Conservation (phyloP, 495 filamentous ascomycete species). For the Talaromyces thailandensis region DNA sequence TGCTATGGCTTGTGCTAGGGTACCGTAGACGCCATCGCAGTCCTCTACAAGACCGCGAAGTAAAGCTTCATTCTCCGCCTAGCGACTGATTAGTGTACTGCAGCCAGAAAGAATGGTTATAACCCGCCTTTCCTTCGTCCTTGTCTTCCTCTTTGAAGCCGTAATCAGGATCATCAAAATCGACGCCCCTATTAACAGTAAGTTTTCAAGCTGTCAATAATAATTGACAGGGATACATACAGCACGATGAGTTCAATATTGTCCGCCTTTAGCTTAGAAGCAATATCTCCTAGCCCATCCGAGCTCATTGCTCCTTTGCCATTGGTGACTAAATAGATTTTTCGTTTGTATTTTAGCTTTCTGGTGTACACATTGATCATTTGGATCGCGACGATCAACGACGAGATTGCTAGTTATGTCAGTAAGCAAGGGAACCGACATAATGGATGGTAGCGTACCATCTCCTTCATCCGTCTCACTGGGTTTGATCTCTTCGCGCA, state of each 20-base stretch:
- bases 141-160: constrained; percentile 94
- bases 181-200: constrained; percentile 61
- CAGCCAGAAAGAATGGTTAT: background rate
- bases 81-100: constrained; percentile 2
- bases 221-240: constrained; percentile 37
- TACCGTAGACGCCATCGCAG: constrained; percentile 65
- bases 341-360: constrained; percentile 79
- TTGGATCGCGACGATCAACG: constrained; percentile 71
- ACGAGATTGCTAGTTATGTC: constrained; percentile 51
- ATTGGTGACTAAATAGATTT: constrained; percentile 80
- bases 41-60: constrained; percentile 55
- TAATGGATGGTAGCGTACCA: constrained; percentile 29
- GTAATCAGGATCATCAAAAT: constrained; percentile 90
- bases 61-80: constrained; percentile 59
- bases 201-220: background rate
- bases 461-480: constrained; percentile 68
- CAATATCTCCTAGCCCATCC: constrained; percentile 54
- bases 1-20: constrained; percentile 75
- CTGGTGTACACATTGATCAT: constrained; percentile 80
- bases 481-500: constrained; percentile 54
- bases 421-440: constrained; percentile 7
- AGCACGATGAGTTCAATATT: constrained; percentile 71
- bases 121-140: constrained; percentile 49
- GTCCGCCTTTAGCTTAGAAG: constrained; percentile 58
- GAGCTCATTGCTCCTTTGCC: constrained; percentile 61